phyloP scores from a whole-genome alignment of 2,329 filamentous ascomycete species.

The Xylariales sp. region DNA sequence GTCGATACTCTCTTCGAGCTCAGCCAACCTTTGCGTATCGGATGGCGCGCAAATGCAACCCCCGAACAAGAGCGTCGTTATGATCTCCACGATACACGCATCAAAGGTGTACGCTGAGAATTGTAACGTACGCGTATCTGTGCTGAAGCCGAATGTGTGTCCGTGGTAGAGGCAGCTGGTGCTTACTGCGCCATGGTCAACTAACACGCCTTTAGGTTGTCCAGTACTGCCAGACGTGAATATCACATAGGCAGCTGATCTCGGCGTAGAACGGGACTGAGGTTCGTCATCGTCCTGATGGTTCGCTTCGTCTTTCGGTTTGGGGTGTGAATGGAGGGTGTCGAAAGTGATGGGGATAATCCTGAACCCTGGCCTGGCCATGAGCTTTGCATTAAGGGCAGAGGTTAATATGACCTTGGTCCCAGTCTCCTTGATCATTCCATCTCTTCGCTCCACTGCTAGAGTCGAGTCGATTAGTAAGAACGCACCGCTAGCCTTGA shows the following conservation, averaged over 20 bases:
- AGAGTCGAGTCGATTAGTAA: background rate
- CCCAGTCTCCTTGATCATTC: background rate
- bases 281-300: too few relatives aligned
- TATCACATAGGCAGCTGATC: background rate
- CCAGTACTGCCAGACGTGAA: conserved; percentile 9
- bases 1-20: background rate
- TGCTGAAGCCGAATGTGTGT: conserved; percentile 35
- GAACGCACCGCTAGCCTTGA: background rate
- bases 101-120: conserved; percentile 9
- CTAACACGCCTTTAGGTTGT: conserved; percentile 5
- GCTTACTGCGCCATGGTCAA: conserved; percentile 1
- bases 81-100: conserved; percentile 2
- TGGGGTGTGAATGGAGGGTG: too few relatives aligned
- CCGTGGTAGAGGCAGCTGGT: background rate
- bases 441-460: background rate
- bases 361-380: too few relatives aligned
- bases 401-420: background rate
- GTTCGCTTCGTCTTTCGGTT: too few relatives aligned
- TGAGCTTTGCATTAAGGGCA: too few relatives aligned
- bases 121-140: conserved; percentile 32
- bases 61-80: background rate
- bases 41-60: conserved; percentile 1
- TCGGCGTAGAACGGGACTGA: too few relatives aligned
- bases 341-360: too few relatives aligned
- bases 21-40: background rate